Percentiles rank a stretch among this genome's conserved stretches.
Evolutionary conservation across 306 rosid species (phyloP).

Genomic region (Fragaria iinumae): DNA sequence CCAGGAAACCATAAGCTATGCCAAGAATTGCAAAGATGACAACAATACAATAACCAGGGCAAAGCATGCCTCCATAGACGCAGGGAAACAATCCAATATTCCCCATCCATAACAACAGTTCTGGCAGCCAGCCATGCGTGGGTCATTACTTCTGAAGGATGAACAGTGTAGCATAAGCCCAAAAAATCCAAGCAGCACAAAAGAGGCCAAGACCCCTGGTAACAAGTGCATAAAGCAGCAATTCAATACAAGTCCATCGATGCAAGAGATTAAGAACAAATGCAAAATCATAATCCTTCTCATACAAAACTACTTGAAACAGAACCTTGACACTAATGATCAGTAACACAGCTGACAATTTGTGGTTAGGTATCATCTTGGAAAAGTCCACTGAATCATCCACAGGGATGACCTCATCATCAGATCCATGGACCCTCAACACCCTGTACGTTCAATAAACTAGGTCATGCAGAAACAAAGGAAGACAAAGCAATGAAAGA

Average conservation of each 20-base stretch:
- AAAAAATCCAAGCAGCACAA: slow-evolving; percentile 90
- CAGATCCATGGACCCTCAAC: slow-evolving; percentile 67
- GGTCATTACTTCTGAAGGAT: slow-evolving; percentile 75
- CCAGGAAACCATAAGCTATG: slow-evolving; percentile 94
- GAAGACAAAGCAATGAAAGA: background rate
- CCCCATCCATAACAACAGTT: slow-evolving; percentile 99
- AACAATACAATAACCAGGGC: slow-evolving; percentile 88
- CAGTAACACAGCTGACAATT: background rate
- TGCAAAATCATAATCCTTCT: background rate
- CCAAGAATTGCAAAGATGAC: slow-evolving; percentile 98
- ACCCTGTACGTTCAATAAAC: slow-evolving; percentile 47
- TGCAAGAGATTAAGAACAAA: background rate
- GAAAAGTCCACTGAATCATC: slow-evolving; percentile 64
- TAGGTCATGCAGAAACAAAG: background rate
- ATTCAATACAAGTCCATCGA: background rate
- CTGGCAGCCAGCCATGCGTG: slow-evolving; percentile 96
- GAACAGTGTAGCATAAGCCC: slow-evolving; percentile 97
- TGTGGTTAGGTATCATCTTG: slow-evolving; percentile 67
- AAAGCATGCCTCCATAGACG: slow-evolving; percentile 99
- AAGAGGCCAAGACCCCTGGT: slow-evolving; percentile 91
- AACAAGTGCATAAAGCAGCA: slow-evolving; percentile 9
- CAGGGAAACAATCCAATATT: slow-evolving; percentile 96
- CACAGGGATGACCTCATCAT: slow-evolving; percentile 46
- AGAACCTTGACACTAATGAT: background rate
- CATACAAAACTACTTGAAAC: background rate